These are phyloP conservation scores for Viola odorata DNA, from an alignment of 345 rosid genomes.

Conservation along the genomic window DNA sequence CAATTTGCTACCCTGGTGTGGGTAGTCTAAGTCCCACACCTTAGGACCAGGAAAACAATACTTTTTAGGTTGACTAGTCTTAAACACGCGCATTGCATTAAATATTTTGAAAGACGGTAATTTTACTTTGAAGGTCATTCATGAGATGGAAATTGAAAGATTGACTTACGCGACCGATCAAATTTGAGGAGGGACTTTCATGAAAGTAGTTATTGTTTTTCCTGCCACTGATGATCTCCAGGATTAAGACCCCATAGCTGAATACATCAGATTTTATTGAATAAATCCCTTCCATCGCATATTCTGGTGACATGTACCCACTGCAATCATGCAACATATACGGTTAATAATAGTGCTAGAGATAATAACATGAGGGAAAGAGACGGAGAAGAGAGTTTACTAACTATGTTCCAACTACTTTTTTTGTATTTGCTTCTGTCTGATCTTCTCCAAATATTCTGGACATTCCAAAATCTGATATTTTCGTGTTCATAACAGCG, in stretches of 20 bases:
- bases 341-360: not conserved
- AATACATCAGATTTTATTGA: constrained; percentile 20
- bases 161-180: constrained; percentile 16
- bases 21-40: no score
- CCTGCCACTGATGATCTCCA: constrained; percentile 21
- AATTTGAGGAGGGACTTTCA: not conserved
- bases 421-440: constrained; percentile 42
- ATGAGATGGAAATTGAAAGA: no score
- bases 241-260: constrained; percentile 21
- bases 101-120: no score
- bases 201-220: not conserved
- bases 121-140: no score
- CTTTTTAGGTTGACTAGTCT: no score
- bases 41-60: no score
- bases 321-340: constrained; percentile 1
- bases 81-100: no score
- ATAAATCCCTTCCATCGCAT: constrained; percentile 15
- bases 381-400: constrained; percentile 14
- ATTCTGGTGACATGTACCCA: constrained; percentile 26
- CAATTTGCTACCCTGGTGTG: no score
- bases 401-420: constrained; percentile 72
- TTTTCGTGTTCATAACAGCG: constrained; percentile 43
- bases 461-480: constrained; percentile 64
- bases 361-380: not conserved
- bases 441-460: constrained; percentile 47